Evolutionary conservation across 805 yeast species (phyloP).

Genomic region (Wickerhamomyces chaumierensis): DNA sequence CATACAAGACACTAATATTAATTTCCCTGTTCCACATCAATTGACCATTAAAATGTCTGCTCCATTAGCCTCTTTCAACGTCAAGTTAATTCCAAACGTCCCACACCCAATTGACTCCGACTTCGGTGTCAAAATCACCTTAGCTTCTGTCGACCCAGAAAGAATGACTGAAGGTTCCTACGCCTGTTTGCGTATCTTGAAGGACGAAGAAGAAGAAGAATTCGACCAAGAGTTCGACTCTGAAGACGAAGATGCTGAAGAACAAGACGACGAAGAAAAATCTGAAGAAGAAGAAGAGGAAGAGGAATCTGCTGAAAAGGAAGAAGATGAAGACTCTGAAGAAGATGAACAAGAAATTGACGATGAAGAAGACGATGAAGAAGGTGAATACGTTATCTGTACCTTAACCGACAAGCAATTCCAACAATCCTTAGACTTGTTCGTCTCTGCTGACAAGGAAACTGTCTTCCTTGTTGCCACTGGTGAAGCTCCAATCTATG

Average conservation of each 20-base stretch:
- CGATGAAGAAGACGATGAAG: conserved; percentile 54
- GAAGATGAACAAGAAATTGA: conserved; percentile 9
- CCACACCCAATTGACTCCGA: conserved; percentile 85
- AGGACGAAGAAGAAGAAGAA: too few species aligned
- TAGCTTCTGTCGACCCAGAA: conserved; percentile 93
- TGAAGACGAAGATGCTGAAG: conserved; percentile 27
- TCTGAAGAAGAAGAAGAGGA: conserved; percentile 33
- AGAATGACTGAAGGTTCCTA: conserved; percentile 51
- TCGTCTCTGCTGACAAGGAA: conserved; percentile 89
- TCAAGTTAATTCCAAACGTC: conserved; percentile 76
- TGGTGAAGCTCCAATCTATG: conserved; percentile 88
- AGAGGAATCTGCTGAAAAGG: conserved; percentile 38
- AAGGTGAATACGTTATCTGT: conserved; percentile 77
- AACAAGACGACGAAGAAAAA: conserved; percentile 22
- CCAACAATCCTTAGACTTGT: conserved; percentile 87
- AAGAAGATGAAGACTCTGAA: conserved; percentile 39
- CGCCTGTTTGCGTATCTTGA: not conserved
- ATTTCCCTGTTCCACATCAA: not conserved
- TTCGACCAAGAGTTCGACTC: conserved; percentile 31
- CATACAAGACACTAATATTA: not conserved
- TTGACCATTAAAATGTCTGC: conserved; percentile 41
- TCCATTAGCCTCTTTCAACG: conserved; percentile 80
- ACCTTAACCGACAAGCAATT: conserved; percentile 83
- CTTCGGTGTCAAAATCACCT: conserved; percentile 81
- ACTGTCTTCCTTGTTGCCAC: conserved; percentile 79